Base-by-base conservation (phyloP, 352 stramenopile species). In the Globisporangium splendens region DNA sequence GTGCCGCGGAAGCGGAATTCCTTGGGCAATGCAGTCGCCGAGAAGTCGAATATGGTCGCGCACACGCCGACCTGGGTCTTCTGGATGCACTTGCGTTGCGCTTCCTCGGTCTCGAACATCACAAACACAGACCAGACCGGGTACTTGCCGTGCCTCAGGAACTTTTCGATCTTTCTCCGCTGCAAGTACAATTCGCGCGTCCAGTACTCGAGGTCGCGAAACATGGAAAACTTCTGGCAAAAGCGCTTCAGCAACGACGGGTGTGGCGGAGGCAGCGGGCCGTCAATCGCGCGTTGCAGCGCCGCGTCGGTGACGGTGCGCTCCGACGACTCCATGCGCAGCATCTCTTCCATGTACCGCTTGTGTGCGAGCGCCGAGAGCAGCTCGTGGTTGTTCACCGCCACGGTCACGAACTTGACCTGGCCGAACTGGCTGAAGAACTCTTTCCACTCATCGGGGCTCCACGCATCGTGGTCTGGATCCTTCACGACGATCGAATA, bases 401-500 rank as follows among this genome's bases (percentile, higher is more conserved):
- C 64, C 8, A 90, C 75, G 1, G 83, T 91, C 8, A 91, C 74
- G 54, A 86, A 89, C 51, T 82, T 80, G 56, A 93, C 79, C 5
- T 52, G 39, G 2, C 85, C 85, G 50, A 91, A 93, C 61, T 86
- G 76, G 17, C 42, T 46, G 50, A 90, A 91, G 63, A 88, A 93
- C 17, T 54, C 46, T 20, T 79, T 41, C 81, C 81, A 93, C 65
- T 91, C 81, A 50, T 88, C 72, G 12, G 82, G 70, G 13, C 83
- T 62, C 63, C 78, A 87, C 11, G 80, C 78, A 52, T 89, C 78
- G 10, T 56, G 59, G 54, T 91, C 72, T 22, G 84, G 84, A 54
- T 93, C 84, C 39, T 89, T 83, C 28, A 93, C 68, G 13, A 89
- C 62, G 10, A 93, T 55, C 13, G 75, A 73, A 63, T 93, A 93